These are phyloP conservation scores for Populus hybrid DNA, from an alignment of 441 rosid genomes.

Conservation along the genomic window DNA sequence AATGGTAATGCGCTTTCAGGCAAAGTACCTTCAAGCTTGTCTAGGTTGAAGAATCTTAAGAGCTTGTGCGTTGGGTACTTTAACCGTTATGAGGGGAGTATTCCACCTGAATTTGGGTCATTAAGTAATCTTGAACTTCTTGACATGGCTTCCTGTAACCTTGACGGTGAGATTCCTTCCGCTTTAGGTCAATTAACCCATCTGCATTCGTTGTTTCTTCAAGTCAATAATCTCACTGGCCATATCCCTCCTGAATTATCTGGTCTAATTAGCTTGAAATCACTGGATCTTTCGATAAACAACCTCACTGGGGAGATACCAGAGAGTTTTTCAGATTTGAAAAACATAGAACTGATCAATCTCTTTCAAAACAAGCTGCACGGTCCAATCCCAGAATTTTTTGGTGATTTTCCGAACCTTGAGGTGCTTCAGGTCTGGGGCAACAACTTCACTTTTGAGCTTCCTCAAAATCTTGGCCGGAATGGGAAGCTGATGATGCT, in stretches of 20 bases:
- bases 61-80: constrained; percentile 57
- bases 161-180: constrained; percentile 73
- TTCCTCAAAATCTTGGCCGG: constrained; percentile 70
- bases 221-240: constrained; percentile 63
- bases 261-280: constrained; percentile 54
- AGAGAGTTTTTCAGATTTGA: constrained; percentile 41
- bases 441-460: constrained; percentile 63
- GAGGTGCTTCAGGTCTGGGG: constrained; percentile 68
- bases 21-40: constrained; percentile 50
- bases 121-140: constrained; percentile 49
- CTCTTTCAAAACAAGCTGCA: constrained; percentile 55
- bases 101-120: constrained; percentile 75
- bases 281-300: constrained; percentile 71
- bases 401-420: constrained; percentile 68
- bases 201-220: constrained; percentile 67
- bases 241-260: constrained; percentile 62
- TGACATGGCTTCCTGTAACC: constrained; percentile 61
- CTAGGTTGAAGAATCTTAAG: constrained; percentile 54
- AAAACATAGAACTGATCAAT: constrained; percentile 51
- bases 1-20: constrained; percentile 57
- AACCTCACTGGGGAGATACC: constrained; percentile 74
- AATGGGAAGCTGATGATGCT: constrained; percentile 52
- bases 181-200: constrained; percentile 53
- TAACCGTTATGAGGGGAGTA: constrained; percentile 52
- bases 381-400: constrained; percentile 61